phyloP scores from a whole-genome alignment of 163 green algal genomes.

The Trebouxia gelatinosa region DNA sequence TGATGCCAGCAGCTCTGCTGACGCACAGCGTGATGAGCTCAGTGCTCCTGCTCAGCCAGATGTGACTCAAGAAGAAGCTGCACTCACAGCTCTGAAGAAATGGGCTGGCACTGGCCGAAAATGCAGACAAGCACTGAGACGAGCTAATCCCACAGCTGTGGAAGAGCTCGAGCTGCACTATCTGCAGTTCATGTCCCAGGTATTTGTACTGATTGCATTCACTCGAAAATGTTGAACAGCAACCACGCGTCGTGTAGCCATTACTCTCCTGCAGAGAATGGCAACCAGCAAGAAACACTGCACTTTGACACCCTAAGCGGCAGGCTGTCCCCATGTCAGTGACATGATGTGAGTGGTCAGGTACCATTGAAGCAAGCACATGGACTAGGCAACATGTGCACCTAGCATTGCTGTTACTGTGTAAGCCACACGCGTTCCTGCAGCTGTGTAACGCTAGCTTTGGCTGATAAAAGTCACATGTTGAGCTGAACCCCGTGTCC shows the following conservation, averaged over 20 bases:
- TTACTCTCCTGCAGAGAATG: no score
- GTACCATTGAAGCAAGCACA: not conserved
- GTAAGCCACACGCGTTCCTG: not conserved
- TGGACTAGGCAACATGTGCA: no score
- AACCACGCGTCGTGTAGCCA: no score
- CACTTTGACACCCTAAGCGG: not conserved
- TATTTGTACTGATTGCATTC: no score
- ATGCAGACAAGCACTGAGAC: slow-evolving; percentile 41
- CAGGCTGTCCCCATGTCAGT: not conserved
- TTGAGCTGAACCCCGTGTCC: not conserved
- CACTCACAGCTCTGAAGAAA: slow-evolving; percentile 30
- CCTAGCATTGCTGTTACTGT: no score
- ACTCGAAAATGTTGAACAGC: no score
- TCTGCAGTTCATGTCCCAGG: slow-evolving; percentile 23
- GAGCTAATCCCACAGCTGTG: slow-evolving; percentile 23
- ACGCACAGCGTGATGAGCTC: slow-evolving; percentile 2
- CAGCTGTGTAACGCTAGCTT: not conserved
- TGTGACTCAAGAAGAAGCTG: slow-evolving; percentile 14
- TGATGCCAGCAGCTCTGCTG: not conserved
- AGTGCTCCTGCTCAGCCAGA: not conserved
- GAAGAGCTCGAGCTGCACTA: slow-evolving; percentile 44
- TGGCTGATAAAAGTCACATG: no score
- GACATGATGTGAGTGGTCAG: not conserved
- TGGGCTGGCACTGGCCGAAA: slow-evolving; percentile 41
- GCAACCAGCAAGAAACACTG: no score